Evolutionary conservation across 176 grass and related monocot species (phyloP).

Genomic region (Metroxylon sagu): DNA sequence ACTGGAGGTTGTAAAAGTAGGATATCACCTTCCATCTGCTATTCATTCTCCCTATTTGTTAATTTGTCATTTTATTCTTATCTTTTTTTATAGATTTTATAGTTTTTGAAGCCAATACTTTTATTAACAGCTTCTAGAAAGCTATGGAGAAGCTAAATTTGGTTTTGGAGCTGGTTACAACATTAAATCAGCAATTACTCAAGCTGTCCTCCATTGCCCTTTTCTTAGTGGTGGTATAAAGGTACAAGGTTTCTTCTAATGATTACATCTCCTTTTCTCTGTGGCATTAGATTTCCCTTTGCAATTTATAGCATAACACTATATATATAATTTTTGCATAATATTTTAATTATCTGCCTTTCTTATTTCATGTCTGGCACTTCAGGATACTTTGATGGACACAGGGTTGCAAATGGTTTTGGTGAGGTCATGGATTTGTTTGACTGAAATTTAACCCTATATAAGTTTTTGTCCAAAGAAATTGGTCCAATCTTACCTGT

Average conservation of each 20-base stretch:
- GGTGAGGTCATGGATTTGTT: too few species aligned
- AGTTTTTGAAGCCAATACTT: conserved; percentile 13
- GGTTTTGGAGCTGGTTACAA: conserved; percentile 93
- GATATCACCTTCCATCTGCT: conserved; percentile 1
- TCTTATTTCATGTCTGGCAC: too few species aligned
- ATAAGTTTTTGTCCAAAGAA: too few species aligned
- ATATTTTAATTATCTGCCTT: too few species aligned
- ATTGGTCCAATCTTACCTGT: too few species aligned
- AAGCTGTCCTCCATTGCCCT: conserved; percentile 71
- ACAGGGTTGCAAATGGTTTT: too few species aligned
- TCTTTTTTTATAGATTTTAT: conserved; percentile 3
- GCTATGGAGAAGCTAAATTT: conserved; percentile 76
- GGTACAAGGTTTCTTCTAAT: conserved; percentile 31
- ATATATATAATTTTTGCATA: too few species aligned
- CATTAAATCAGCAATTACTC: conserved; percentile 75
- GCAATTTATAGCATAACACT: too few species aligned
- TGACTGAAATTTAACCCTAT: too few species aligned
- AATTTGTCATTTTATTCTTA: background rate
- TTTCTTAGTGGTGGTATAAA: conserved; percentile 67
- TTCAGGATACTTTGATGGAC: too few species aligned
- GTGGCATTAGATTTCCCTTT: too few species aligned
- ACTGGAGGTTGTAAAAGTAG: conserved; percentile 66
- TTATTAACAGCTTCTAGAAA: conserved; percentile 59
- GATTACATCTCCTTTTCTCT: too few species aligned
- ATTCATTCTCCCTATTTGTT: background rate